Conservation (phyloP, 306 rosid genomes). For the Quercus glauca region DNA sequence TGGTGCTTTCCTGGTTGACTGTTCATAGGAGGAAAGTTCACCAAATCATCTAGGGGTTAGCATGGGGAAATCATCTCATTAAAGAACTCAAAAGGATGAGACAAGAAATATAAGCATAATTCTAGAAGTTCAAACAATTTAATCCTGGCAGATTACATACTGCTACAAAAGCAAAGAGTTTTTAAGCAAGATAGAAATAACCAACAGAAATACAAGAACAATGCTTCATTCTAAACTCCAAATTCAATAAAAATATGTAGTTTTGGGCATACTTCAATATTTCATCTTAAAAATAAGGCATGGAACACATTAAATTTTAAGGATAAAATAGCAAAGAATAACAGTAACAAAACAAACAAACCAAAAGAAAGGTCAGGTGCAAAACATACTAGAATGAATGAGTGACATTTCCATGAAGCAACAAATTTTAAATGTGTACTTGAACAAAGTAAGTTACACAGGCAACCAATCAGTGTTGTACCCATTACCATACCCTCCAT, state of each 20-base stretch:
- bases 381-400: neutral
- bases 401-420: neutral
- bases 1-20: conserved; percentile 57
- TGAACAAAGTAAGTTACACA: neutral
- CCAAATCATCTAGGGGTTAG: neutral
- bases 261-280: neutral
- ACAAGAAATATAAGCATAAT: neutral
- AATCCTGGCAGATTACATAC: neutral
- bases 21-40: conserved; percentile 21
- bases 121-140: neutral
- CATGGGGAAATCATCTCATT: neutral
- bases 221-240: neutral
- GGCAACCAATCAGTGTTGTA: neutral
- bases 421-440: neutral
- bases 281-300: neutral
- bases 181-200: neutral
- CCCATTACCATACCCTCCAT: neutral
- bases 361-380: neutral
- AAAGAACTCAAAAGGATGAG: neutral
- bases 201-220: neutral
- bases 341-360: neutral
- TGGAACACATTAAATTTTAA: neutral
- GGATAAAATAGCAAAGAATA: neutral
- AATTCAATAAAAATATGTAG: neutral
- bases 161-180: neutral